These are phyloP conservation scores for Gracilaria domingensis DNA, from an alignment of 23 red algal genomes.

Conservation along the genomic window DNA sequence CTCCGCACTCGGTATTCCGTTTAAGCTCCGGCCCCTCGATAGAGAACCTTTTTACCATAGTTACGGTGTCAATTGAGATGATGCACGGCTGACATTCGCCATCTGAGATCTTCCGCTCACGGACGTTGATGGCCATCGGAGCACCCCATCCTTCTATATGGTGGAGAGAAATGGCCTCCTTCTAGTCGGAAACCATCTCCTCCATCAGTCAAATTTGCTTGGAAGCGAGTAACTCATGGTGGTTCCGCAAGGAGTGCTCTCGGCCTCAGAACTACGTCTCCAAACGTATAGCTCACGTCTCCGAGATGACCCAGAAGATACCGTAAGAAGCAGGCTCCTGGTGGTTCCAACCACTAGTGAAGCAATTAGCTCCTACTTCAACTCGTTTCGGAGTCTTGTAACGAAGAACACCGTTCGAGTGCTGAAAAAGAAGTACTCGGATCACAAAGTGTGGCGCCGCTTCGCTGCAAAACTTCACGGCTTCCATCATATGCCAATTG, in stretches of 20 bases:
- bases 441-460: neutral
- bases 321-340: neutral
- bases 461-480: slow-evolving; percentile 54
- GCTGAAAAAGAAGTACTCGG: neutral
- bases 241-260: neutral
- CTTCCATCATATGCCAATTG: slow-evolving; percentile 2
- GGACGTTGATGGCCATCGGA: neutral
- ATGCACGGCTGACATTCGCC: neutral
- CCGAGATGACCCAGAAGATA: neutral
- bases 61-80: slow-evolving; percentile 20
- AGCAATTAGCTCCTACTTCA: slow-evolving; percentile 1
- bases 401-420: neutral
- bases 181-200: slow-evolving; percentile 24
- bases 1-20: neutral
- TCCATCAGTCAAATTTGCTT: neutral
- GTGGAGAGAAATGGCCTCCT: slow-evolving; percentile 19
- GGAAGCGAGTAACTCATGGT: neutral
- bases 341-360: slow-evolving; percentile 9
- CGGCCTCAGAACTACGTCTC: neutral
- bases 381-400: neutral
- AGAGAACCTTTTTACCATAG: slow-evolving; percentile 29
- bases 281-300: neutral
- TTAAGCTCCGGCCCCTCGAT: slow-evolving; percentile 19
- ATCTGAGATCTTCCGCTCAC: slow-evolving; percentile 29
- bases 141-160: slow-evolving; percentile 24